These are phyloP conservation scores for Raphidocelis subcapitata DNA, from an alignment of 139 green algal species.

Conservation along the genomic window DNA sequence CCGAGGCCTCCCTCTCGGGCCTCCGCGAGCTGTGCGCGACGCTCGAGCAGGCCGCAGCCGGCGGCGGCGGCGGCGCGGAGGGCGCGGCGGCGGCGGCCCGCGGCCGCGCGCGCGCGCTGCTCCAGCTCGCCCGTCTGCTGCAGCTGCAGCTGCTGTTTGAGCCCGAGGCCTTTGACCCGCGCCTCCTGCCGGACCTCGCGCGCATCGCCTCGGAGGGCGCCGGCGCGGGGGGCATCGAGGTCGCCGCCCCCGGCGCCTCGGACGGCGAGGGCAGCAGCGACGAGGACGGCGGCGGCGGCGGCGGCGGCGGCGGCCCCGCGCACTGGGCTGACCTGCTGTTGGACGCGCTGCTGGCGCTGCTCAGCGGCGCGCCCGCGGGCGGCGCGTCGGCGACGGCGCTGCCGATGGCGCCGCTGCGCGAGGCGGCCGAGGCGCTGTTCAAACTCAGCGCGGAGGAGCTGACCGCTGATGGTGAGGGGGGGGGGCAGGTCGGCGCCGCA, in stretches of 20 bases:
- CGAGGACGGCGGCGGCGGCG: constrained; percentile 14
- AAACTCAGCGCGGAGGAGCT: constrained; percentile 35
- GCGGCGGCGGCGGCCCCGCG: constrained; percentile 9
- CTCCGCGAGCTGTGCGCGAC: too few species aligned
- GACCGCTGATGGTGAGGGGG: constrained; percentile 35
- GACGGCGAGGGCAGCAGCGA: constrained; percentile 4
- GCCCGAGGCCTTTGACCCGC: constrained; percentile 45
- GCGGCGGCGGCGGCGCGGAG: background rate
- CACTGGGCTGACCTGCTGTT: constrained; percentile 77
- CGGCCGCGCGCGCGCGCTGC: constrained; percentile 24
- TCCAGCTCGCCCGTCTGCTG: constrained; percentile 56
- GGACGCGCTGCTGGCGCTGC: constrained; percentile 71
- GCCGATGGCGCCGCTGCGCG: constrained; percentile 61
- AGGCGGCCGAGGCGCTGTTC: constrained; percentile 71
- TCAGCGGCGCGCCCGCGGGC: constrained; percentile 36
- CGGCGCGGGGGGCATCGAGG: background rate
- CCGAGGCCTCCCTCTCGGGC: background rate
- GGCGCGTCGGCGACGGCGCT: constrained; percentile 30
- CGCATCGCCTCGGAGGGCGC: constrained; percentile 32
- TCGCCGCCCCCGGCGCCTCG: background rate
- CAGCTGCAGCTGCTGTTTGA: constrained; percentile 62
- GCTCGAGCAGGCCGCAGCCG: constrained; percentile 2
- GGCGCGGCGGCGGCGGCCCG: background rate
- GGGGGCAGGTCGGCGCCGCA: too few species aligned
- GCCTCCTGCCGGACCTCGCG: constrained; percentile 45